A percentile compares a stretch with the other conserved stretches of the same genome.
Evolutionary conservation across 805 yeast genomes (phyloP).

Genomic region (Komagataella mondaviorum): DNA sequence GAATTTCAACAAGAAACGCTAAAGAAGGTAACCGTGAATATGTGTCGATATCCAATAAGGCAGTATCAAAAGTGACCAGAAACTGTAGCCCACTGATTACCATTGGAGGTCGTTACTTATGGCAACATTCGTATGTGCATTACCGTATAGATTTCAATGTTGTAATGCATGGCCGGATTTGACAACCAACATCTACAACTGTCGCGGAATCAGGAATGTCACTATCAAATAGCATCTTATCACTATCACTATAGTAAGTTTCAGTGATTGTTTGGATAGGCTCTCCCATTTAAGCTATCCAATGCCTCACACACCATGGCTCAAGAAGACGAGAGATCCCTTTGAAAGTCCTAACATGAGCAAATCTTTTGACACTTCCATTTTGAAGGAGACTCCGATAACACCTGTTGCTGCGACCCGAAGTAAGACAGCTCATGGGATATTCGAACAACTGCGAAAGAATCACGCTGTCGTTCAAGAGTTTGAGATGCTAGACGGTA

Average conservation of each 20-base stretch:
- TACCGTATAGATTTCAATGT: background rate
- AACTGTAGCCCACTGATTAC: background rate
- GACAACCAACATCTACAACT: background rate
- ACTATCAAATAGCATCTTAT: too few relatives aligned
- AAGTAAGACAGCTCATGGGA: slow-evolving; percentile 7
- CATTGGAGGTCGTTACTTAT: background rate
- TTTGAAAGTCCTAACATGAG: slow-evolving; percentile 17
- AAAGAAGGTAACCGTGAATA: background rate
- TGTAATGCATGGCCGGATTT: background rate
- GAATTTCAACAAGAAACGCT: background rate
- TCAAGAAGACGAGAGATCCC: slow-evolving; percentile 21
- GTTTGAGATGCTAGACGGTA: slow-evolving; percentile 1
- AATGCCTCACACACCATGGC: slow-evolving; percentile 11
- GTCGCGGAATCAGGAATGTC: background rate
- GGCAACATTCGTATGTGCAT: background rate
- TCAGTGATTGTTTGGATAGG: background rate
- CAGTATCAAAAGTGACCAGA: background rate
- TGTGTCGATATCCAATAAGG: too few relatives aligned
- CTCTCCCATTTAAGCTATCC: background rate
- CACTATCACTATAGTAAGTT: too few relatives aligned
- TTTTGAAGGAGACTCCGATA: background rate
- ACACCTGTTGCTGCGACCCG: background rate
- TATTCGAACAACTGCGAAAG: slow-evolving; percentile 12
- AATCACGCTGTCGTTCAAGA: slow-evolving; percentile 7
- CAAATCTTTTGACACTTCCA: slow-evolving; percentile 3